A percentile compares a stretch with the other conserved stretches of the same genome.
Conservation (phyloP, 805 yeast species). For the Starmerella riodocensis region DNA sequence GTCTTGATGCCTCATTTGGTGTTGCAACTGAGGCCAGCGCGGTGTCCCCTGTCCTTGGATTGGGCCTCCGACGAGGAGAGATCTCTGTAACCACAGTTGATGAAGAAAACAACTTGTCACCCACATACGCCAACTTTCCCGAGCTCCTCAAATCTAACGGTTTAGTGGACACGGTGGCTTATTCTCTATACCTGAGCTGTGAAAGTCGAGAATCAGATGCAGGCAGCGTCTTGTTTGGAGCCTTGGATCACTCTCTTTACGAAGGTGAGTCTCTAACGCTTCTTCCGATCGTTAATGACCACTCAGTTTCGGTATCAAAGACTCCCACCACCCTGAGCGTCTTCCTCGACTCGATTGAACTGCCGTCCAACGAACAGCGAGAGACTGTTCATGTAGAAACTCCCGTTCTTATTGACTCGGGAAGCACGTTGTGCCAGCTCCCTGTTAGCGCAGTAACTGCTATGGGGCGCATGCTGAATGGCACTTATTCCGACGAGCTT, state of each 20-base stretch:
- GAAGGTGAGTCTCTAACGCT: conserved; percentile 27
- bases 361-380: background rate
- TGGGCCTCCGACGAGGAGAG: conserved; percentile 27
- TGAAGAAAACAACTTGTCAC: conserved; percentile 5
- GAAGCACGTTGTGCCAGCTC: conserved; percentile 9
- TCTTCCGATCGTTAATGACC: conserved; percentile 23
- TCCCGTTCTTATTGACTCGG: conserved; percentile 16
- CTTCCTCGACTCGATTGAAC: conserved; percentile 5
- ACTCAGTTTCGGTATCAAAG: background rate
- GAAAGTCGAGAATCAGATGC: conserved; percentile 20
- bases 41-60: conserved; percentile 37
- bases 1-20: conserved; percentile 35
- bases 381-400: background rate
- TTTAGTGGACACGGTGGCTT: conserved; percentile 30
- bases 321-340: conserved; percentile 12
- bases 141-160: conserved; percentile 29
- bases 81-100: conserved; percentile 16
- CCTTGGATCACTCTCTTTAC: conserved; percentile 32
- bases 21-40: conserved; percentile 56
- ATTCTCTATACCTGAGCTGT: conserved; percentile 34
- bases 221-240: conserved; percentile 34
- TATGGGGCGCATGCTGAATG: conserved; percentile 27
- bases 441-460: conserved; percentile 6
- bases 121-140: conserved; percentile 26
- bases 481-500: conserved; percentile 28